Evolutionary conservation across 305 asterid genomes (phyloP), one percentile per base, ranked within the genome.

Genomic region (Fraxinus latifolia): DNA sequence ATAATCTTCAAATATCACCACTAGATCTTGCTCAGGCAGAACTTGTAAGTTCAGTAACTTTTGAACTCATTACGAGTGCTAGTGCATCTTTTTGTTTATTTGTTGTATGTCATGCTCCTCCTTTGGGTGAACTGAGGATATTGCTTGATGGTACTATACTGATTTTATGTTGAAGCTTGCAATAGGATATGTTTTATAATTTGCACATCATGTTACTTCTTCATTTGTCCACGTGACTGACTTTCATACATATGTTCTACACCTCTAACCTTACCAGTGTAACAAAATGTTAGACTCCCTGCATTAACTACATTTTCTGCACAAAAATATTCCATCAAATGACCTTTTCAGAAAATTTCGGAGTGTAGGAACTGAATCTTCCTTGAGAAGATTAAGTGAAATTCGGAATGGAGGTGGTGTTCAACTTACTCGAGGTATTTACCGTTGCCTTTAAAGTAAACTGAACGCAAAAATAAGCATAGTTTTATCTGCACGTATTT

Each of bases 341-440:
- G 29, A 74, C 74, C 58, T 23, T 72, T 73, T 81, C 3, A 12
- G 71, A 32, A 73, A 47, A 34, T 36, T 72, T 79, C 81, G 88
- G 27, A 55, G 33, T 85, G 86, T 70, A 89, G 92, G 92, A 78
- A 83, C 84, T 32, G 79, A 60, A 71, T 79, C 85, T 72, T 80
- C 88, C 60, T 84, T 82, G 83, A 77, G 89, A 65, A 87, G 88
- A 80, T 68, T 68, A 68, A 12, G 79, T 65, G 82, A 82, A 80
- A 81, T 85, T 76, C 80, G 67, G 75, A 82, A 58, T 73, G 73
- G 84, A 81, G 86, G 89, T 82, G 79, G 75, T 82, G 55, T 80
- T 79, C 47, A 42, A 80, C 77, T 73, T 68, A 71, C 47, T 29
- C 33, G 25, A 65, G 84, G 83, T 77, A 77, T 68, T 74, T 65